Evolutionary conservation across 2,329 filamentous ascomycete genomes (phyloP), one percentile per base, ranked within the genome.

Genomic region (Drechslerella dactyloides): DNA sequence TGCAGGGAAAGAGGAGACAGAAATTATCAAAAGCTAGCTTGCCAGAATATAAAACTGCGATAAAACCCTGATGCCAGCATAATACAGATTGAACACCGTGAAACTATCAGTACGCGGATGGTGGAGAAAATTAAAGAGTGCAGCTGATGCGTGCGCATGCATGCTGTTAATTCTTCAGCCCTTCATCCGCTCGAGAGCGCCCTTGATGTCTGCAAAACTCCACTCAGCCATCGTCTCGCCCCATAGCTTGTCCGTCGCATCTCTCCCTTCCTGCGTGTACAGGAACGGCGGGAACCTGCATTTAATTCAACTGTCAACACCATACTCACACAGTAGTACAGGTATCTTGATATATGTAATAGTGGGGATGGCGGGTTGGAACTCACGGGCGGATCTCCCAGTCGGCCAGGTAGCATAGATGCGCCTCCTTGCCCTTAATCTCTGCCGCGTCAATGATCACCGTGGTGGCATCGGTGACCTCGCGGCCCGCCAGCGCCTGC

Each of bases 341-440:
- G n/a, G n/a, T n/a, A n/a, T n/a, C n/a, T n/a, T n/a, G n/a, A n/a
- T n/a, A n/a, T n/a, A 57, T 50, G 33, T 27, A 52, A 27, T 46
- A 33, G 42, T 15, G 21, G 27, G 19, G 27, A 53, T 21, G 51
- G 19, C 40, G 7, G 35, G 44, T 4, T 17, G 23, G 23, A 15
- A 79, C 82, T 81, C 76, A 84, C 81, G 82, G 80, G 2, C 75
- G 73, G 17, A 84, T 80, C 6, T 81, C 76, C 79, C 82, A 84
- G 53, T 81, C 81, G 79, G 82, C 83, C 0, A 85, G 44, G 68
- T 82, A 84, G 50, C 81, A 82, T 0, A 83, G 83, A 74, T 86
- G 84, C 0, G 82, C 82, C 74, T 84, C 82, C 48, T 79, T 79
- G 0, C 83, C 84, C 59, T 84, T 80, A 0, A 78, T 77, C 0